phyloP scores from a whole-genome alignment of 108 stramenopile genomes.

The Tribonema minus region DNA sequence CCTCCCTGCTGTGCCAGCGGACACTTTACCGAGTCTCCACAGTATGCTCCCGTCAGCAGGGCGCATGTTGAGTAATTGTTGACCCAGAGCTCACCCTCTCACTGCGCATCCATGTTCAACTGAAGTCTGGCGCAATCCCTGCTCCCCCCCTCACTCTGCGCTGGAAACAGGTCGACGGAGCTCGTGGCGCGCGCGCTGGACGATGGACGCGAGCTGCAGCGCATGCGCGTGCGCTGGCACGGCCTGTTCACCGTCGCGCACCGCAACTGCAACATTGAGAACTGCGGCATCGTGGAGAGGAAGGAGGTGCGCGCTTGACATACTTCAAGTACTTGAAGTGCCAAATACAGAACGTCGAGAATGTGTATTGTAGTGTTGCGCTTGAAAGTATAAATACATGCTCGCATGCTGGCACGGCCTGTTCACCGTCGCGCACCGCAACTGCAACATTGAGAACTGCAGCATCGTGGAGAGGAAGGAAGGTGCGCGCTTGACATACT shows the following conservation, averaged over 20 bases:
- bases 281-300: constrained; percentile 24
- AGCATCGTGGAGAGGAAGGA: constrained; percentile 7
- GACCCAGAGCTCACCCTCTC: too few species aligned
- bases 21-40: too few species aligned
- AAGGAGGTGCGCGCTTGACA: constrained; percentile 7
- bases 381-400: not conserved
- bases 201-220: constrained; percentile 8
- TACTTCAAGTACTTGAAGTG: not conserved
- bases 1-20: too few species aligned
- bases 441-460: constrained; percentile 24
- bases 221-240: constrained; percentile 12
- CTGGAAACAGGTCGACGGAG: constrained; percentile 13
- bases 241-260: constrained; percentile 35
- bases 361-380: not conserved
- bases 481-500: constrained; percentile 1
- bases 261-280: constrained; percentile 12
- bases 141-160: too few species aligned
- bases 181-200: constrained; percentile 10
- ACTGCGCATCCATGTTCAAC: too few species aligned
- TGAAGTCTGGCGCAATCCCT: too few species aligned
- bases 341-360: not conserved
- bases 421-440: constrained; percentile 21
- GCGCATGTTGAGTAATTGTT: too few species aligned
- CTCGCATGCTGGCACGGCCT: constrained; percentile 24
- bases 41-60: too few species aligned